Percentiles rank a stretch among this genome's conserved stretches.
phyloP scores from a whole-genome alignment of 208 protist species.

The Vickermania spadyakhi region DNA sequence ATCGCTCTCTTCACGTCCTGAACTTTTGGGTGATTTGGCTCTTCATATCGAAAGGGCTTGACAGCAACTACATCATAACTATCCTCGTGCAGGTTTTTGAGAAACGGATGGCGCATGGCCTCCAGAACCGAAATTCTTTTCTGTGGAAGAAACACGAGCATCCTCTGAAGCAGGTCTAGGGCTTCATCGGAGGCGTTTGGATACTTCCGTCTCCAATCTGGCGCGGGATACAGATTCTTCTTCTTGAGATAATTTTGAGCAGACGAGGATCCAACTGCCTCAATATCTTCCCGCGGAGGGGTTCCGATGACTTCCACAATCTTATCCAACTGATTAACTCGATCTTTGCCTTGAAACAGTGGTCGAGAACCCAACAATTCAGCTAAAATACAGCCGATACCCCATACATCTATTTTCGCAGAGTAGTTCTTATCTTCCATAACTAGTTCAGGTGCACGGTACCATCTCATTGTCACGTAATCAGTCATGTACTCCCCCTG shows the following conservation, averaged over 20 bases:
- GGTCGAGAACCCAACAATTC: constrained; percentile 82
- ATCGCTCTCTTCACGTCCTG: constrained; percentile 82
- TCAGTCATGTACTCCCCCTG: constrained; percentile 90
- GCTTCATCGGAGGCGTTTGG: constrained; percentile 65
- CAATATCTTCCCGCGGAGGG: constrained; percentile 79
- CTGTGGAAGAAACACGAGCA: constrained; percentile 91
- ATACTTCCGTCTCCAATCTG: constrained; percentile 68
- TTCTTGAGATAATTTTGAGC: constrained; percentile 87
- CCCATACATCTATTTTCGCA: constrained; percentile 87
- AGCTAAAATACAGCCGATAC: constrained; percentile 83
- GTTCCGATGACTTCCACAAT: constrained; percentile 91
- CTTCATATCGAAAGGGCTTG: constrained; percentile 71
- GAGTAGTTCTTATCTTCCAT: constrained; percentile 91
- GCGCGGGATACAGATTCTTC: constrained; percentile 32
- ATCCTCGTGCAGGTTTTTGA: constrained; percentile 79
- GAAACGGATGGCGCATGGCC: constrained; percentile 85
- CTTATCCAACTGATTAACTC: constrained; percentile 87
- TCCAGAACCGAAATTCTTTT: constrained; percentile 88
- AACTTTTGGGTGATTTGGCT: constrained; percentile 59
- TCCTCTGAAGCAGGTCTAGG: constrained; percentile 84
- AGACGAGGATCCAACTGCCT: constrained; percentile 48
- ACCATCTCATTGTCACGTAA: constrained; percentile 94
- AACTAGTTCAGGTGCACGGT: constrained; percentile 90
- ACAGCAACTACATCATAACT: constrained; percentile 46
- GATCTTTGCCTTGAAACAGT: constrained; percentile 85